A percentile compares a stretch with the other conserved stretches of the same genome.
These are phyloP conservation scores for Fagopyrum esculentum DNA, from an alignment of 148 eudicot genomes.

Conservation along the genomic window DNA sequence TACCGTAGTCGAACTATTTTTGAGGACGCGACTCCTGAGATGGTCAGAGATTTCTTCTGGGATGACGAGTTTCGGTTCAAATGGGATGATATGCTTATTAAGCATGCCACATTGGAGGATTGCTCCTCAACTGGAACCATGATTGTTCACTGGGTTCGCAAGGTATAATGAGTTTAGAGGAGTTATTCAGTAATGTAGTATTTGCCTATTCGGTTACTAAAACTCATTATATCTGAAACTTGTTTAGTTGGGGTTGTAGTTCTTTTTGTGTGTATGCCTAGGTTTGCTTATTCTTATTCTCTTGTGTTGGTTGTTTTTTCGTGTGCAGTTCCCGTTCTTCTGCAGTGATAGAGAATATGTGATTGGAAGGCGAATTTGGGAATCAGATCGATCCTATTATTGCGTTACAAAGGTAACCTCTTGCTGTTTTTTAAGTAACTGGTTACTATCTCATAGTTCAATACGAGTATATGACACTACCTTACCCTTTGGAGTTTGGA, in stretches of 20 bases:
- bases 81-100: constrained; percentile 88
- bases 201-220: too few species aligned
- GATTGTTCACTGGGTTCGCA: constrained; percentile 87
- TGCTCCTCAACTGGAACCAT: constrained; percentile 76
- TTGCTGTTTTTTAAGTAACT: background rate
- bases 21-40: constrained; percentile 90
- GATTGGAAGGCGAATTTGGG: constrained; percentile 91
- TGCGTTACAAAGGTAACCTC: constrained; percentile 82
- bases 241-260: too few species aligned
- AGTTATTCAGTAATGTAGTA: background rate
- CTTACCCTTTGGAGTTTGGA: background rate
- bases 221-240: too few species aligned
- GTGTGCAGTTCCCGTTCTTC: constrained; percentile 84
- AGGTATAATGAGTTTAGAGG: constrained; percentile 29
- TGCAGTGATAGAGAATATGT: constrained; percentile 95
- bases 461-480: background rate
- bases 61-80: constrained; percentile 81
- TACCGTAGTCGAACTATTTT: constrained; percentile 84
- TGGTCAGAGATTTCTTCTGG: constrained; percentile 96
- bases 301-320: background rate
- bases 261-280: background rate
- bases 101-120: constrained; percentile 52
- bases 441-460: background rate
- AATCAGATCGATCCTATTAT: constrained; percentile 65
- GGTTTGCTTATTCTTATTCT: background rate